These are phyloP conservation scores for Tulasnella sp. DNA, from an alignment of 768 basidiomycete genomes.

Conservation along the genomic window DNA sequence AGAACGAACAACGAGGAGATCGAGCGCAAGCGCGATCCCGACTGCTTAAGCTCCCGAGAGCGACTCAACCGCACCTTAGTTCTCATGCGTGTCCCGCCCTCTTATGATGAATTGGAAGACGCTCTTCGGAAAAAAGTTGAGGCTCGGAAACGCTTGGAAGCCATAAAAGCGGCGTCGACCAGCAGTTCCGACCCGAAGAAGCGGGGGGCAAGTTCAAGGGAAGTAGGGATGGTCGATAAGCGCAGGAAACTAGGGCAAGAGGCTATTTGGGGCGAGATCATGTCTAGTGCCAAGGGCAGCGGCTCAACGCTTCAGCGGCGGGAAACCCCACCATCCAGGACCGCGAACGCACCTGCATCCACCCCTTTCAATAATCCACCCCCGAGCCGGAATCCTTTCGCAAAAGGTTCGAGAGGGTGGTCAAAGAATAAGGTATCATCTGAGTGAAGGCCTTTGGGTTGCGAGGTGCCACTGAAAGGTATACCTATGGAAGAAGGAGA, in stretches of 20 bases:
- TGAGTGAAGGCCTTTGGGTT: not conserved
- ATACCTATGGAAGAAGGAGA: no score
- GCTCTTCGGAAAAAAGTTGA: not conserved
- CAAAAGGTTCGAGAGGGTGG: not conserved
- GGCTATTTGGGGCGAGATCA: not conserved
- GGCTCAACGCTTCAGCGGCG: not conserved
- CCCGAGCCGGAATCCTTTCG: not conserved
- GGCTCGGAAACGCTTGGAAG: not conserved
- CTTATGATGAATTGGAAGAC: not conserved
- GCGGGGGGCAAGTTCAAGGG: not conserved
- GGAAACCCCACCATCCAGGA: not conserved
- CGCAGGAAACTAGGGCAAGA: not conserved
- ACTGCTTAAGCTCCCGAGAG: not conserved
- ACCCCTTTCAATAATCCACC: not conserved
- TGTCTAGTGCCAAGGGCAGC: not conserved
- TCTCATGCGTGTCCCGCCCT: constrained; percentile 15
- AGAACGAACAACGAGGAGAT: not conserved
- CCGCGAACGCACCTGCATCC: not conserved
- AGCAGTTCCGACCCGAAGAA: not conserved
- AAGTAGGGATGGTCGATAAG: not conserved
- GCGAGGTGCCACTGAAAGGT: no score
- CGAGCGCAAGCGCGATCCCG: constrained; percentile 4
- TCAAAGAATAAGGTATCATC: not conserved
- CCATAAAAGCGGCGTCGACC: not conserved
- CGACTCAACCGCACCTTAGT: constrained; percentile 15